These are phyloP conservation scores for Colletotrichum tamarilloi DNA, from an alignment of 2,329 filamentous ascomycete genomes.

Conservation along the genomic window DNA sequence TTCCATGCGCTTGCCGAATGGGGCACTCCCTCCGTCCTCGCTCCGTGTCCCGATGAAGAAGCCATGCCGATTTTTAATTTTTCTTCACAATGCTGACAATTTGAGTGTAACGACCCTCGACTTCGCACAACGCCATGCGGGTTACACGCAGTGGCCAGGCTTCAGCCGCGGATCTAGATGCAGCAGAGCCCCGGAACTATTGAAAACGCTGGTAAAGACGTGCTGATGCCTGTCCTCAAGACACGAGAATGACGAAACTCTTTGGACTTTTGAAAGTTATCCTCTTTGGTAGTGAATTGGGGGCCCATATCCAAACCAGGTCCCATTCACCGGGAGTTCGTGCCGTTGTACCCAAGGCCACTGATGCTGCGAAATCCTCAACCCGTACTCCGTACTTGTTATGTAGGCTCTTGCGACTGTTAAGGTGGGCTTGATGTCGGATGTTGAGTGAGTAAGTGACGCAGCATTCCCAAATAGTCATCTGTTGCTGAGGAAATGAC, in stretches of 20 bases:
- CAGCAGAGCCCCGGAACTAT: neutral
- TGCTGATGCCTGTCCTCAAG: neutral
- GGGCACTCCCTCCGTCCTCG: slow-evolving; percentile 3
- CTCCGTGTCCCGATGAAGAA: neutral
- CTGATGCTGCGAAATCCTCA: neutral
- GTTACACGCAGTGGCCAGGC: neutral
- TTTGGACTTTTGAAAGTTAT: neutral
- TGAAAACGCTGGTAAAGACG: neutral
- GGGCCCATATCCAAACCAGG: no score
- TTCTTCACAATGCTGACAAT: no score
- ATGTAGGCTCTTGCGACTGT: neutral
- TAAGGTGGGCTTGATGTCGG: slow-evolving; percentile 8
- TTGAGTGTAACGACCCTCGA: neutral
- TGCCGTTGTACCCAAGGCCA: no score
- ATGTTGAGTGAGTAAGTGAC: slow-evolving; percentile 12
- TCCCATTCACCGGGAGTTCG: no score
- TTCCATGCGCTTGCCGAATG: slow-evolving; percentile 32
- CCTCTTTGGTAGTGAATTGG: neutral
- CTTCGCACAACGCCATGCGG: neutral
- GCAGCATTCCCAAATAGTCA: neutral
- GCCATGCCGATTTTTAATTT: neutral
- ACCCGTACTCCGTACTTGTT: neutral
- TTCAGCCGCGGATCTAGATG: neutral
- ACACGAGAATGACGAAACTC: neutral
- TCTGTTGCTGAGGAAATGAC: slow-evolving; percentile 14